Conservation (phyloP, 345 rosid species). For the Salix arbutifolia region DNA sequence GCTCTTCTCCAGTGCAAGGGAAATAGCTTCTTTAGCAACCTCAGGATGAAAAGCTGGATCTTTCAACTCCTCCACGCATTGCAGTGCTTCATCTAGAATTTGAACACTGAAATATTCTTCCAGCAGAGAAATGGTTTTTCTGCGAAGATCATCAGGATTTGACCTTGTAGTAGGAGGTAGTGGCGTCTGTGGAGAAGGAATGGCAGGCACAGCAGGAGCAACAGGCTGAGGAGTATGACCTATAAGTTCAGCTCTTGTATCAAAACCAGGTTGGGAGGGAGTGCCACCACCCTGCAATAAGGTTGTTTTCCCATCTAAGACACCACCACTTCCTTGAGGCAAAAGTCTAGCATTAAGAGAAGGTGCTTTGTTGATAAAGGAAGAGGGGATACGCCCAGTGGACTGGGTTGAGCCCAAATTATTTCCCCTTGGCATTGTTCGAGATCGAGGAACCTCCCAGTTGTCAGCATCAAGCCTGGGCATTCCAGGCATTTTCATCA, state of each 20-base stretch:
- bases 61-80: slow-evolving; percentile 60
- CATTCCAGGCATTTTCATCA: slow-evolving; percentile 85
- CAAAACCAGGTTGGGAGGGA: slow-evolving; percentile 17
- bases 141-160: slow-evolving; percentile 38
- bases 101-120: slow-evolving; percentile 60
- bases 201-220: slow-evolving; percentile 10
- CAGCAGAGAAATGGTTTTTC: slow-evolving; percentile 50
- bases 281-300: slow-evolving; percentile 34
- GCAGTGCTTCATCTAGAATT: slow-evolving; percentile 60
- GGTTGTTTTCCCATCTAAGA: slow-evolving; percentile 29
- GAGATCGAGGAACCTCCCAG: slow-evolving; percentile 64
- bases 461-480: slow-evolving; percentile 63
- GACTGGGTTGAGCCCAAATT: slow-evolving; percentile 42
- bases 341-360: slow-evolving; percentile 26
- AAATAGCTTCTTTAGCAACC: slow-evolving; percentile 65
- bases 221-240: slow-evolving; percentile 9
- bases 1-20: slow-evolving; percentile 62
- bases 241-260: slow-evolving; percentile 15
- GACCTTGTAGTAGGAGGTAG: slow-evolving; percentile 24
- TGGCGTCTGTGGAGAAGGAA: slow-evolving; percentile 18
- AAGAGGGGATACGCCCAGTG: slow-evolving; percentile 38
- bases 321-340: slow-evolving; percentile 35
- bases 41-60: slow-evolving; percentile 59
- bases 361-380: slow-evolving; percentile 38
- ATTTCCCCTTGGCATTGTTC: slow-evolving; percentile 68